Evolutionary conservation across 306 rosid species (phyloP).

Genomic region (Trifolium pratense): DNA sequence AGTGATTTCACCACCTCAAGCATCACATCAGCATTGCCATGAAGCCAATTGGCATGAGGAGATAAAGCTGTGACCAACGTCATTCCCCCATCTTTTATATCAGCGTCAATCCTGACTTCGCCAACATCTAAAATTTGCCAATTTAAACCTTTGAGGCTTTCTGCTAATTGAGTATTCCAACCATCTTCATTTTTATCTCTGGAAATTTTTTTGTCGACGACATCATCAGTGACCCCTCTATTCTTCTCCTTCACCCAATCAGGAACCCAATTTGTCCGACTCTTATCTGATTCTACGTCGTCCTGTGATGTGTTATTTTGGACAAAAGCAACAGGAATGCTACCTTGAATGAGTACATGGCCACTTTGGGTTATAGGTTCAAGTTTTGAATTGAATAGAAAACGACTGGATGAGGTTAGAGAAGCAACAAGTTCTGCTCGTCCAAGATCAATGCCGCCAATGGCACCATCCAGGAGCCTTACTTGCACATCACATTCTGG

Average conservation of each 20-base stretch:
- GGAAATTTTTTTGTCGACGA: conserved; percentile 65
- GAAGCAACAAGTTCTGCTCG: conserved; percentile 96
- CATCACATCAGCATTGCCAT: conserved; percentile 88
- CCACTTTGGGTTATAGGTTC: conserved; percentile 88
- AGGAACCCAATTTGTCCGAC: conserved; percentile 69
- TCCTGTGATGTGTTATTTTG: conserved; percentile 66
- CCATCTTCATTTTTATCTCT: conserved; percentile 91
- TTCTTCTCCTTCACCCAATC: conserved; percentile 90
- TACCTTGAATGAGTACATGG: conserved; percentile 91
- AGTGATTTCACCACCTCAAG: conserved; percentile 71
- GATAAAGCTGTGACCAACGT: conserved; percentile 85
- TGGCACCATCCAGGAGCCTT: conserved; percentile 91
- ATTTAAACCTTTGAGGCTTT: conserved; percentile 90
- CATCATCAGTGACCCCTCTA: conserved; percentile 59
- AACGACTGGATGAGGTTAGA: conserved; percentile 84
- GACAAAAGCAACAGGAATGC: conserved; percentile 79
- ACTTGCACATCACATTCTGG: conserved; percentile 99
- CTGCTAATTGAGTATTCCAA: conserved; percentile 87
- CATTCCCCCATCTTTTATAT: conserved; percentile 98
- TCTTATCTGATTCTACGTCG: conserved; percentile 69
- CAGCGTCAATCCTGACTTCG: conserved; percentile 94
- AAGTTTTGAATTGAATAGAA: conserved; percentile 86
- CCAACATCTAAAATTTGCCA: conserved; percentile 92
- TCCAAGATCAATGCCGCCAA: conserved; percentile 93
- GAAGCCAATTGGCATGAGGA: conserved; percentile 94